Conservation (phyloP, 2,329 filamentous ascomycete genomes). For the Penicillium sp. region DNA sequence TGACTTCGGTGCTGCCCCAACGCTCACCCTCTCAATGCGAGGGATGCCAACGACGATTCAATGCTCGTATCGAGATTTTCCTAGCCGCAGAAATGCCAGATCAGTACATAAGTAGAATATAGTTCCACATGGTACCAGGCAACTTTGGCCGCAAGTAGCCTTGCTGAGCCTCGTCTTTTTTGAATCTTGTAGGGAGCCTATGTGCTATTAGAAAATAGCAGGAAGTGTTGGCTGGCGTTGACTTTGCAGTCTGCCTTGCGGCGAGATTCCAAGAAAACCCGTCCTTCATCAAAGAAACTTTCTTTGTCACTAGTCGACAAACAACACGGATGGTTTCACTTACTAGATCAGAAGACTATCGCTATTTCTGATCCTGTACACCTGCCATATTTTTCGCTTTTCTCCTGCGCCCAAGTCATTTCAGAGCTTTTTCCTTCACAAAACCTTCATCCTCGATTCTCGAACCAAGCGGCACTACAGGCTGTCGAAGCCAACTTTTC, state of each 20-base stretch:
- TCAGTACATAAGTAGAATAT: neutral
- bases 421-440: neutral
- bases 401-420: too few species aligned
- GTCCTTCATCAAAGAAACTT: neutral
- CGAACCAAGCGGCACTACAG: neutral
- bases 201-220: neutral
- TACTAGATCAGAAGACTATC: neutral
- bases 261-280: neutral
- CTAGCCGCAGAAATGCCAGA: neutral
- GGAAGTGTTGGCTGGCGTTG: neutral
- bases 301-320: neutral
- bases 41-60: constrained; percentile 21
- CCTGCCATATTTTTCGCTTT: neutral
- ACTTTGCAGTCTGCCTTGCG: neutral
- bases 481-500: neutral
- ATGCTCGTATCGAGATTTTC: neutral
- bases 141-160: neutral
- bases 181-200: neutral
- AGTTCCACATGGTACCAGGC: too few species aligned
- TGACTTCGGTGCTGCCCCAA: constrained; percentile 5
- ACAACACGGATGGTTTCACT: constrained; percentile 3
- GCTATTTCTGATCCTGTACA: neutral
- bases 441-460: neutral
- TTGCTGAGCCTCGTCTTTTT: neutral
- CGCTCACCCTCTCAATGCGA: constrained; percentile 3